Conservation (phyloP, 768 basidiomycete genomes). For the Gymnopilus junonius region DNA sequence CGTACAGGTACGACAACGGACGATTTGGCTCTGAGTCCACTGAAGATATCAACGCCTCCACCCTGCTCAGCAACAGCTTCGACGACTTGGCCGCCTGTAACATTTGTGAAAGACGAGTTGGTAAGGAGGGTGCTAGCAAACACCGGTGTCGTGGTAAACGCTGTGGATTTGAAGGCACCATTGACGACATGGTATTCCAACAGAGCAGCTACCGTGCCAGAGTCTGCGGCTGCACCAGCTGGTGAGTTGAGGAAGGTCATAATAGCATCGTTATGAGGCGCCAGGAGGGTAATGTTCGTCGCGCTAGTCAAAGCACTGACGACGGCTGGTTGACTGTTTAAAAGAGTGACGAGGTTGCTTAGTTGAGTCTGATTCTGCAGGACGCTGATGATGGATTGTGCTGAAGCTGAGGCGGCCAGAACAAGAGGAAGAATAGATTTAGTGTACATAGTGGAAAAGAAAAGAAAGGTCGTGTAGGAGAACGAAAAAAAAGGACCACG, state of each 20-base stretch:
- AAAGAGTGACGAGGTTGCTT: constrained; percentile 2
- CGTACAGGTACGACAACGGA: constrained; percentile 5
- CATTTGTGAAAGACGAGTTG: constrained; percentile 6
- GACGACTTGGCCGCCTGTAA: constrained; percentile 9
- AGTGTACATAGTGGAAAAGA: neutral
- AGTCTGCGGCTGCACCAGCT: neutral
- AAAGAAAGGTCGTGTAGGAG: neutral
- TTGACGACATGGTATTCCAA: constrained; percentile 7
- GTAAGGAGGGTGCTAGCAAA: constrained; percentile 7
- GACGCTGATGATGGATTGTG: neutral
- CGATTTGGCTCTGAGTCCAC: constrained; percentile 10
- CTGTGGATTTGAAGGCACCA: constrained; percentile 3
- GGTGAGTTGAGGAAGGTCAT: constrained; percentile 2
- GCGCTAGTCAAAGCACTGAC: constrained; percentile 2
- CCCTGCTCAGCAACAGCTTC: constrained; percentile 8
- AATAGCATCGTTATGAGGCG: constrained; percentile 8
- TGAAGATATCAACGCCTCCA: constrained; percentile 8
- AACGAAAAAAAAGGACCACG: neutral
- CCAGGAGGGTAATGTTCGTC: constrained; percentile 10
- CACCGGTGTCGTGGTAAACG: constrained; percentile 9
- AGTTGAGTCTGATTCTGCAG: constrained; percentile 1
- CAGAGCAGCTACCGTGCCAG: constrained; percentile 6
- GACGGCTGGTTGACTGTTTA: constrained; percentile 6
- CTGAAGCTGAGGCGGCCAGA: neutral
- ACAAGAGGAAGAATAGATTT: neutral